These are phyloP conservation scores for Teratosphaeria gauchensis DNA, from an alignment of 2,329 filamentous ascomycete genomes.

Conservation along the genomic window DNA sequence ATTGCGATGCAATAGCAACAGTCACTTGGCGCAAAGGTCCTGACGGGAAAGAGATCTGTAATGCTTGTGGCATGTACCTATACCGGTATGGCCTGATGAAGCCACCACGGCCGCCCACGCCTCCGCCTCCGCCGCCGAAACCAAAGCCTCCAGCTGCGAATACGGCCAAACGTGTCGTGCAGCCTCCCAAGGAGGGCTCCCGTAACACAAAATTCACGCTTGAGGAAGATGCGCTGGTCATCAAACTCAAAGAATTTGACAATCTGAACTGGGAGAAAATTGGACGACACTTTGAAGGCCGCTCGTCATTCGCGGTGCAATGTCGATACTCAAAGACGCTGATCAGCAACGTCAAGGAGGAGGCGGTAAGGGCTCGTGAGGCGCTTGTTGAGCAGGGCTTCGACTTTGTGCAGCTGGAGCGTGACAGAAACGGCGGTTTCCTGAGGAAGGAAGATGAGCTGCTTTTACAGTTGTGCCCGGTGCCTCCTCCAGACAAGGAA, in stretches of 20 bases:
- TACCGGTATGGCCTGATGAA: slow-evolving; percentile 21
- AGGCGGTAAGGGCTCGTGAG: slow-evolving; percentile 2
- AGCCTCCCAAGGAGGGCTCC: background rate
- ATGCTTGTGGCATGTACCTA: slow-evolving; percentile 21
- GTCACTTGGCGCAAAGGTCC: slow-evolving; percentile 18
- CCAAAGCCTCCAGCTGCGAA: slow-evolving; percentile 6
- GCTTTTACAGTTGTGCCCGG: slow-evolving; percentile 22
- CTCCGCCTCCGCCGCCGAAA: background rate
- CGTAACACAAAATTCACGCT: slow-evolving; percentile 1
- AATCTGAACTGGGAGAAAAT: slow-evolving; percentile 26
- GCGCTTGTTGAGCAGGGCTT: slow-evolving; percentile 9
- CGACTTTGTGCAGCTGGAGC: background rate
- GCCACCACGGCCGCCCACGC: slow-evolving; percentile 14
- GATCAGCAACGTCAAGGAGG: background rate
- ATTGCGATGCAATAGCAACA: slow-evolving; percentile 18
- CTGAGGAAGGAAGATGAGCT: slow-evolving; percentile 26
- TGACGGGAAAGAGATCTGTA: slow-evolving; percentile 20
- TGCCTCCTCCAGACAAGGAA: background rate
- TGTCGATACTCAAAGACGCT: slow-evolving; percentile 8
- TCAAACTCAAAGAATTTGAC: slow-evolving; percentile 34
- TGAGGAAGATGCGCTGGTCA: slow-evolving; percentile 22
- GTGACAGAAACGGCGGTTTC: slow-evolving; percentile 13
- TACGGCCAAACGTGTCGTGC: slow-evolving; percentile 8
- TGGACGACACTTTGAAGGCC: slow-evolving; percentile 22
- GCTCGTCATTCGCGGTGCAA: slow-evolving; percentile 15